Evolutionary conservation across 2,329 filamentous ascomycete species (phyloP), one percentile per base, ranked within the genome.

Genomic region (Ophiostoma perfectum): DNA sequence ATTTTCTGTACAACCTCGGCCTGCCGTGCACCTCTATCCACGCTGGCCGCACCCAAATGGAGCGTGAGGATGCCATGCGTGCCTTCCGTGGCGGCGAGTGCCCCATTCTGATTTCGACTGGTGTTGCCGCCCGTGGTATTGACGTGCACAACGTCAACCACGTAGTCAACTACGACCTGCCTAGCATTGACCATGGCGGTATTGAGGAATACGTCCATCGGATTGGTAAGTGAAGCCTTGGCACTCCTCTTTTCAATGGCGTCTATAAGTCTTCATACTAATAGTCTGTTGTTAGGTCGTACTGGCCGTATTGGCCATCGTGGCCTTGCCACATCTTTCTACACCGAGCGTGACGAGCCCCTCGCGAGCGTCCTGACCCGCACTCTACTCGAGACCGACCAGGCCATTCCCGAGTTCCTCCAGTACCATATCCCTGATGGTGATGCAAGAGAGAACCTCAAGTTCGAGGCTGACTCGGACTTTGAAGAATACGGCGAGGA

Each of bases 191-290:
- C 0, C 84, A 94, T 73, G 93, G 92, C n/a, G 94, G 93, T 2
- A 96, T 97, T 68, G 88, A 91, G 65, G 95, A 98, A 77, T 99
- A 98, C 74, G 88, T 90, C 39, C 95, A 99, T 76, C 92, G 95
- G 12, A 98, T 98, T 76, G 95, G 90, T 92, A 86, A 79, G 83
- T 75, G 38, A 6, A 39, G 41, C 4, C 9, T 16, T 14, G 18
- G 55, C 36, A 14, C 12, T n/a, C 3, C 3, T 9, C 14, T 42
- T 41, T 27, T 27, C 27, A 18, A 12, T 47, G 64, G 60, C 38
- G 5, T 14, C 60, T 27, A 3, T 45, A 66, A 55, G 39, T 27
- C 58, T 74, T 70, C 72, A 18, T 55, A 70, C 67, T 16, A 2
- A 72, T 68, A 72, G 52, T 42, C 14, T 9, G 14, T 52, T 2